Percentiles rank a stretch among this genome's conserved stretches.
These are phyloP conservation scores for Nitzschia sp. DNA, from an alignment of 108 stramenopile genomes.

Conservation along the genomic window DNA sequence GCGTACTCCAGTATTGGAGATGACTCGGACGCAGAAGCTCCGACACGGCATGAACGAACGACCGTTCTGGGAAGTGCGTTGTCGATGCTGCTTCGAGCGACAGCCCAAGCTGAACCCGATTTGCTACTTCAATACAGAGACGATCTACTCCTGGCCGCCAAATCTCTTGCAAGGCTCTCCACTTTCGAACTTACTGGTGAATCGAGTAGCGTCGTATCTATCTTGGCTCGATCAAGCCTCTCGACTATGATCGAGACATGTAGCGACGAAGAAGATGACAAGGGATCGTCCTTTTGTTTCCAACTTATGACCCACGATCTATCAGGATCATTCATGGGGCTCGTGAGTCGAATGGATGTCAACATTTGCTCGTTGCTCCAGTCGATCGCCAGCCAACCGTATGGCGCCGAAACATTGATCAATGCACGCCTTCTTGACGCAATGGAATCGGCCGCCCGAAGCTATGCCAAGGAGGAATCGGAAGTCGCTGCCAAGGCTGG, in stretches of 20 bases:
- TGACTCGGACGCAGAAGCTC: slow-evolving; percentile 21
- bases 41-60: slow-evolving; percentile 27
- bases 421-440: slow-evolving; percentile 41
- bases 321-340: slow-evolving; percentile 23
- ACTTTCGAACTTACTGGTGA: slow-evolving; percentile 19
- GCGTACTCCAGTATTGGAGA: slow-evolving; percentile 20
- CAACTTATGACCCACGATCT: slow-evolving; percentile 18
- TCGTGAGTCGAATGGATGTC: slow-evolving; percentile 43
- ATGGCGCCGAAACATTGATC: slow-evolving; percentile 48
- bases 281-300: slow-evolving; percentile 11
- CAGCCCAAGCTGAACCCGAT: slow-evolving; percentile 15
- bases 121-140: slow-evolving; percentile 18
- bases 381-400: slow-evolving; percentile 40
- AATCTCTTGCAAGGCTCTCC: slow-evolving; percentile 16
- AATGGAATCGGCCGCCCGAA: slow-evolving; percentile 41
- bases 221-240: slow-evolving; percentile 43
- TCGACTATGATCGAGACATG: slow-evolving; percentile 34
- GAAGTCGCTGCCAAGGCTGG: neutral
- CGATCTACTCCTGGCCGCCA: slow-evolving; percentile 26
- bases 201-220: slow-evolving; percentile 26
- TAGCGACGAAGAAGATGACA: slow-evolving; percentile 23
- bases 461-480: slow-evolving; percentile 38
- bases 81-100: slow-evolving; percentile 17
- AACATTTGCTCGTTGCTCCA: slow-evolving; percentile 50
- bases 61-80: slow-evolving; percentile 45